A percentile compares a stretch with the other conserved stretches of the same genome.
Evolutionary conservation across 1,284 basidiomycete species (phyloP).

Genomic region (Trametes sp.): DNA sequence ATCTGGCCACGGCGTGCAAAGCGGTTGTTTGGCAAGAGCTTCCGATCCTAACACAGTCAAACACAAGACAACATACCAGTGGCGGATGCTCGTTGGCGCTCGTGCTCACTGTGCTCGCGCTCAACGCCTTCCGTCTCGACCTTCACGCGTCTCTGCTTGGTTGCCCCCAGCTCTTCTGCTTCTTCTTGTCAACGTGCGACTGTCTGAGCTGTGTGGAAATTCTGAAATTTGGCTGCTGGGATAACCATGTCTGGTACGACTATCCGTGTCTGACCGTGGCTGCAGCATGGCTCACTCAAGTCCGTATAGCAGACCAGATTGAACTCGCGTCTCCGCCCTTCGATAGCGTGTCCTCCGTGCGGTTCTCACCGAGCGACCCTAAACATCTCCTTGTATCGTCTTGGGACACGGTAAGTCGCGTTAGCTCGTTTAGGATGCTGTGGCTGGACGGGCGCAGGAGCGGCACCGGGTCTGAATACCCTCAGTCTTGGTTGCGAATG

Average conservation of each 20-base stretch:
- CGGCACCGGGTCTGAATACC: background rate
- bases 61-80: constrained; percentile 8
- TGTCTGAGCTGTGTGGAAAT: background rate
- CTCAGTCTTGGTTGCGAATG: too few species aligned
- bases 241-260: constrained; percentile 21
- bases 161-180: background rate
- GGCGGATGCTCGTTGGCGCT: background rate
- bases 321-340: constrained; percentile 79
- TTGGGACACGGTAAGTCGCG: constrained; percentile 84
- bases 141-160: background rate
- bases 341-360: constrained; percentile 83
- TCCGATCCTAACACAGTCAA: constrained; percentile 25
- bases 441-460: constrained; percentile 5
- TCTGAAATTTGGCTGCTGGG: background rate
- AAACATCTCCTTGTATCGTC: constrained; percentile 81
- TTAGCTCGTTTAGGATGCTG: constrained; percentile 4
- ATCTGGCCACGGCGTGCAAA: too few species aligned
- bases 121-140: too few species aligned
- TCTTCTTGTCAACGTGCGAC: background rate
- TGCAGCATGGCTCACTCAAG: background rate
- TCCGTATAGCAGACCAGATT: constrained; percentile 45
- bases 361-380: constrained; percentile 83
- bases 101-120: background rate
- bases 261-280: background rate
- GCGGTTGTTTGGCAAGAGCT: constrained; percentile 29